phyloP scores from a whole-genome alignment of 2,329 filamentous ascomycete species.

The Aspergillus neoniger region DNA sequence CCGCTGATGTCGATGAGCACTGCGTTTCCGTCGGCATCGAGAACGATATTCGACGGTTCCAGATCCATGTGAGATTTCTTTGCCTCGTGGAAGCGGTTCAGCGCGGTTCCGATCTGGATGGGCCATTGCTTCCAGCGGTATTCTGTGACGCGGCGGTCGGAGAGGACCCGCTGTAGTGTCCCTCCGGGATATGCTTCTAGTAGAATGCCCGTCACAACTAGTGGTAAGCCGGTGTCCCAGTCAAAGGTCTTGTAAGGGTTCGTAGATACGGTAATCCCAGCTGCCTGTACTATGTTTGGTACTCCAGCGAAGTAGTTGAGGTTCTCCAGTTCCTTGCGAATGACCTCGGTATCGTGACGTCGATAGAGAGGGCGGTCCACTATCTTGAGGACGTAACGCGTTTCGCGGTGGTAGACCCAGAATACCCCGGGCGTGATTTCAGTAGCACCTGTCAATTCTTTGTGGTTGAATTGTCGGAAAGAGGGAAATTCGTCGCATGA shows the following conservation, averaged over 20 bases:
- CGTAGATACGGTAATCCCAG: constrained; percentile 17
- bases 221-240: constrained; percentile 3
- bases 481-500: constrained; percentile 12
- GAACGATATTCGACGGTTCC: constrained; percentile 25
- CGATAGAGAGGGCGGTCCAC: constrained; percentile 21
- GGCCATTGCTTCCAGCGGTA: constrained; percentile 21
- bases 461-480: constrained; percentile 15
- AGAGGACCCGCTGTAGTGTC: constrained; percentile 19
- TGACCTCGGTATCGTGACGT: constrained; percentile 19
- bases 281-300: constrained; percentile 21
- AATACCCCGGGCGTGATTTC: constrained; percentile 21
- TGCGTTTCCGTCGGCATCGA: constrained; percentile 21
- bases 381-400: constrained; percentile 20
- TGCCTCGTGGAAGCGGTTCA: constrained; percentile 16
- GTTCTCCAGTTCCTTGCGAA: constrained; percentile 24
- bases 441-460: constrained; percentile 13
- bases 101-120: constrained; percentile 21
- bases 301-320: constrained; percentile 20
- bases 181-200: constrained; percentile 21
- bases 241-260: constrained; percentile 20
- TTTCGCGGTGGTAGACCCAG: constrained; percentile 12
- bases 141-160: constrained; percentile 10
- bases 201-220: constrained; percentile 22
- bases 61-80: constrained; percentile 23
- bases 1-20: constrained; percentile 28